phyloP scores from a whole-genome alignment of 768 basidiomycete species.

The Kwoniella pini region DNA sequence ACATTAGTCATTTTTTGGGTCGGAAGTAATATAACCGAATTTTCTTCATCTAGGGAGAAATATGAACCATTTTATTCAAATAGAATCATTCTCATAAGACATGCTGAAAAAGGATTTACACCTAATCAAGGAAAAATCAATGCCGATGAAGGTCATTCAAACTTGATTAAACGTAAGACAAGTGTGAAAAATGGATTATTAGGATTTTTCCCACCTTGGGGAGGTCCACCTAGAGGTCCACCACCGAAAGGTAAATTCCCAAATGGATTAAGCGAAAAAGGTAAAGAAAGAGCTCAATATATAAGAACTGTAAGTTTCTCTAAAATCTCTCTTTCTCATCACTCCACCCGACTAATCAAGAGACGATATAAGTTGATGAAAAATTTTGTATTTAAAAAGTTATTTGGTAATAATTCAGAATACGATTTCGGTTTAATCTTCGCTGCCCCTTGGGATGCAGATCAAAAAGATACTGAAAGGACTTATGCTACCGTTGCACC shows the following conservation, averaged over 20 bases:
- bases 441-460: conserved; percentile 27
- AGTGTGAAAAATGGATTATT: neutral
- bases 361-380: no score
- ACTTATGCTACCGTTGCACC: conserved; percentile 39
- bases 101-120: conserved; percentile 32
- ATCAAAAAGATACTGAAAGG: conserved; percentile 26
- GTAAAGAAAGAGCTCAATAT: conserved; percentile 28
- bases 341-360: neutral
- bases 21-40: no score
- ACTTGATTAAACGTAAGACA: neutral
- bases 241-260: conserved; percentile 12
- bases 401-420: conserved; percentile 32
- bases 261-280: conserved; percentile 29
- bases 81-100: conserved; percentile 31
- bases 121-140: neutral
- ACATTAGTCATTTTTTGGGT: neutral
- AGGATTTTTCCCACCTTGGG: conserved; percentile 8
- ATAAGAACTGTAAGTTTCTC: conserved; percentile 19
- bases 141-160: no score
- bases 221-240: neutral
- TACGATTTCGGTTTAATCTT: conserved; percentile 35
- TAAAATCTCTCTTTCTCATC: neutral
- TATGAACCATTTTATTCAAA: conserved; percentile 6
- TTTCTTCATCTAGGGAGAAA: neutral
- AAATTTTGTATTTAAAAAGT: no score